Evolutionary conservation across 148 eudicot species (phyloP).

Genomic region (Fagopyrum tataricum): DNA sequence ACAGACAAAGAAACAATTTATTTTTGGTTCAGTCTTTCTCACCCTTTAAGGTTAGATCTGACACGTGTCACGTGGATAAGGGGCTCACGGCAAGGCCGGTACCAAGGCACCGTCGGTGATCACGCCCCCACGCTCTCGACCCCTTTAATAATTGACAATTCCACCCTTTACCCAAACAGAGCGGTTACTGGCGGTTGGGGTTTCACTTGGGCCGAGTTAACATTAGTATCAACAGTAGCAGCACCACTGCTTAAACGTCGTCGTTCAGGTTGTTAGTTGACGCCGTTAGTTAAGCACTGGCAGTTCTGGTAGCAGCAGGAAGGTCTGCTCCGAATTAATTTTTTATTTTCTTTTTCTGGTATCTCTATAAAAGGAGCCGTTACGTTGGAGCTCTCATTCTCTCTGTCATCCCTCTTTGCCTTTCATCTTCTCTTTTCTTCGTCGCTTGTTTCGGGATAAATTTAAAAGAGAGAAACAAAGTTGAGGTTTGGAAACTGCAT

Average conservation of each 20-base stretch:
- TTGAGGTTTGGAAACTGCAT: not conserved
- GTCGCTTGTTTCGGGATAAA: not conserved
- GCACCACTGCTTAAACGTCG: not conserved
- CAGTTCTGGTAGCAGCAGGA: not conserved
- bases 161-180: not conserved
- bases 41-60: not conserved
- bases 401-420: constrained; percentile 3
- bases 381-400: constrained; percentile 3
- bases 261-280: constrained; percentile 7
- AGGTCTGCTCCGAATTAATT: not conserved
- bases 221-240: not conserved
- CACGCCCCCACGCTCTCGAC: not conserved
- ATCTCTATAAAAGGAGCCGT: constrained; percentile 25
- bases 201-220: constrained; percentile 7
- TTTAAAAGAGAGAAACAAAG: not conserved
- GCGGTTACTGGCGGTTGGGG: constrained; percentile 12
- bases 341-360: not conserved
- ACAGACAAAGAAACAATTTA: too few species aligned
- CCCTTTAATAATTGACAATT: not conserved
- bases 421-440: not conserved
- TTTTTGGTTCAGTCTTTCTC: not conserved
- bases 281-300: not conserved
- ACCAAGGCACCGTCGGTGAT: not conserved
- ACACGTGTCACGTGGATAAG: not conserved
- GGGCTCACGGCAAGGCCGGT: not conserved